Base-by-base conservation (phyloP, 148 eudicot species). In the Vaccinium corymbosum region DNA sequence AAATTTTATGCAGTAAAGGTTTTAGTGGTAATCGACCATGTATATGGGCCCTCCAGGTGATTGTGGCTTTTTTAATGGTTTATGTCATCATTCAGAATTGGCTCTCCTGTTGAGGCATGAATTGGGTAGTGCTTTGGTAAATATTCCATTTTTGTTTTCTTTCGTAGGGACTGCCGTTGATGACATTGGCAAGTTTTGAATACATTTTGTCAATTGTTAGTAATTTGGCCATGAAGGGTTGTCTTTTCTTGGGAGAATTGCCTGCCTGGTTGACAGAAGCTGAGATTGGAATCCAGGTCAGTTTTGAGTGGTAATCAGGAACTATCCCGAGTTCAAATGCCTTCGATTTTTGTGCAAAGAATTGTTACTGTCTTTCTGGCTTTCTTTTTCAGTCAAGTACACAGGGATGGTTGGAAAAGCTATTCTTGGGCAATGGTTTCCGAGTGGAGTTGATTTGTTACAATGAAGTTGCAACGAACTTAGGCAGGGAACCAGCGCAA, bases 21-120 rank as follows among this genome's bases (percentile, higher is more conserved):
- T 96, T 89, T 82, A 91, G 86, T 52, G 99, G 97, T 73, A 88
- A 85, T 85, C 94, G 92, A 81, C 93, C 92, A 57, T 92, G 99
- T 90, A 49, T 92, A n/a, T 96, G 98, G 98, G 86, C 81, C 71
- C 85, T 92, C 70, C 98, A 96, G 99, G 99, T 94, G 77, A 86
- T 48, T 46, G 75, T 55, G 78, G 38, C 38, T 62, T 66, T 76
- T 0, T 12, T 32, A 19, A 7, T 73, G 48, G 20, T 59, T 35
- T 35, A 20, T 72, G 6, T 4, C 49, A 17, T 11, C 16, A 38
- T 78, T 76, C 32, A 35, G 62, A 57, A 55, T 32, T 15, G 3
- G 77, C n/a, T 6, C n/a, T 52, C 38, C 42, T 35, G 7, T 29
- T 46, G 35, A 8, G 75, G 49, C 53, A 64, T 29, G 73, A 84